Evolutionary conservation across 441 rosid species (phyloP), one percentile per base, ranked within the genome.

Genomic region (Populus hybrid): DNA sequence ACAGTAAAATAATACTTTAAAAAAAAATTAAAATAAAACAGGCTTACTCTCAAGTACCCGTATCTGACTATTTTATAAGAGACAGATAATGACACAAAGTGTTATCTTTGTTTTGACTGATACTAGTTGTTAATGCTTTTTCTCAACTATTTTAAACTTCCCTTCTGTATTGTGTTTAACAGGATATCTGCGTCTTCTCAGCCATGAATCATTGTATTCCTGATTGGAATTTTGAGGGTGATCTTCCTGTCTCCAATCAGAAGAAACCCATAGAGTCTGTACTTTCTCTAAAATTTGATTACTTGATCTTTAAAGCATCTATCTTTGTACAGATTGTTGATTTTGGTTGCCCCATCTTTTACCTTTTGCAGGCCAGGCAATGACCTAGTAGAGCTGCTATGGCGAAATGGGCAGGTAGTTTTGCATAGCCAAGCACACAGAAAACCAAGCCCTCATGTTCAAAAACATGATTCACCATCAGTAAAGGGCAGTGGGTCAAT

Each of bases 321-420:
- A 63, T 61, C 16, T 74, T 63, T 64, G 21, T 72, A n/a, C 67
- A 8, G 59, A 5, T 61, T 36, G 70, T 77, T 65, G 18, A 69
- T 64, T 72, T 72, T 70, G 38, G 46, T 83, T 66, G 78, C 72
- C 59, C 66, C 64, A 73, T 40, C 54, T 21, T 66, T 63, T 63
- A 63, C 42, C 72, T 20, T 24, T 38, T 79, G 67, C 87, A 90
- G 94, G 81, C 81, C 83, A 70, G 84, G 86, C 65, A 78, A 81
- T 78, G 93, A 90, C 74, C 82, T 92, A 40, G 91, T 84, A 72
- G 97, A 92, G 87, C 84, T 92, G 59, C 24, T 88, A 78, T 92
- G 94, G 94, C 83, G 79, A 80, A 88, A 89, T 77, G 97, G 97
- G 74, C 86, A 86, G 74, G 89, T 92, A n/a, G 92, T 92, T 81